phyloP scores from a whole-genome alignment of 2,329 filamentous ascomycete species.

The Phialemoniopsis sp. region DNA sequence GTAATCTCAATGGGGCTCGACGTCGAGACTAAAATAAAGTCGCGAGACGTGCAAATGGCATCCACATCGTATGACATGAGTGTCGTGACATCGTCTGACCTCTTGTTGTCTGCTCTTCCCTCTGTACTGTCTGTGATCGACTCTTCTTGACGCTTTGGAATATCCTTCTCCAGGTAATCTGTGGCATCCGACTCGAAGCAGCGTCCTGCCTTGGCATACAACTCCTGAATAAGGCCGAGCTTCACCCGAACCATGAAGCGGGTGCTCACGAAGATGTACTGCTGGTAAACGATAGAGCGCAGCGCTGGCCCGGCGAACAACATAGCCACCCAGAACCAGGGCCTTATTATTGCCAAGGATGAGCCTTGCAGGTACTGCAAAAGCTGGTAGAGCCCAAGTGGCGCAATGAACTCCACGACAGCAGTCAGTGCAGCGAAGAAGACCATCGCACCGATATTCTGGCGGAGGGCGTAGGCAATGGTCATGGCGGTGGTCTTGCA shows the following conservation, averaged over 20 bases:
- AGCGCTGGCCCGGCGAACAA: conserved; percentile 46
- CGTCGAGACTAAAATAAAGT: conserved; percentile 40
- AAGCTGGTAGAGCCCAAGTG: conserved; percentile 49
- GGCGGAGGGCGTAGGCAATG: conserved; percentile 33
- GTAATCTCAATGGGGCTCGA: conserved; percentile 42
- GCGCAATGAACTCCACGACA: conserved; percentile 43
- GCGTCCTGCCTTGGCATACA: conserved; percentile 50
- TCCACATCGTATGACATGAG: conserved; percentile 57
- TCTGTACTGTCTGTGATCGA: no score
- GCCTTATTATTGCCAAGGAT: conserved; percentile 35
- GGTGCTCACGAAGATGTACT: conserved; percentile 54
- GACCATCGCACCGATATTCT: conserved; percentile 39
- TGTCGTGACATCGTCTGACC: no score
- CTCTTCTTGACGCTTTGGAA: no score
- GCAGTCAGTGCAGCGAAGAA: conserved; percentile 32
- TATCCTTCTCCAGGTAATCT: no score
- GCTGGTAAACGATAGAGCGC: conserved; percentile 48
- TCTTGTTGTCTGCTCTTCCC: conserved; percentile 5
- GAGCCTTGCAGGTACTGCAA: conserved; percentile 46
- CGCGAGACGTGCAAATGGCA: conserved; percentile 45
- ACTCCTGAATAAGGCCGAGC: conserved; percentile 52
- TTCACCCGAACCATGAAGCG: conserved; percentile 52
- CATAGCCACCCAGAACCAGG: conserved; percentile 38
- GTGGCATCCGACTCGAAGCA: no score
- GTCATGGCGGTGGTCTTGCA: conserved; percentile 41